Conservation (phyloP, 106 monocot genomes). For the Dendrobium nobile region DNA sequence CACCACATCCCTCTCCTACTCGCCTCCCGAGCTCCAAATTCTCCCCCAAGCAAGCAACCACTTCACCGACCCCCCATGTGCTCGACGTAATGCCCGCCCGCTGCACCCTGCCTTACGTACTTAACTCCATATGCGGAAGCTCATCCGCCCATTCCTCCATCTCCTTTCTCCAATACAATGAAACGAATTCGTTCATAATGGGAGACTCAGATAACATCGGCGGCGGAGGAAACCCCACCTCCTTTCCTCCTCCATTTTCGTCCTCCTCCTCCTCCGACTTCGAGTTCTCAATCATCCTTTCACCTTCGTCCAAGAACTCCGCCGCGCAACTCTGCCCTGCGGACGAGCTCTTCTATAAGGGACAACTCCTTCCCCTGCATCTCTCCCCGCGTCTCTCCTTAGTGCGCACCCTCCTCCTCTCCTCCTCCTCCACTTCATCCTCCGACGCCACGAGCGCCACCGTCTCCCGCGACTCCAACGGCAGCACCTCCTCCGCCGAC, state of each 20-base stretch:
- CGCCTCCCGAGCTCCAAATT: background rate
- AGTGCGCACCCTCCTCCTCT: conserved; percentile 46
- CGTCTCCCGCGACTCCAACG: conserved; percentile 6
- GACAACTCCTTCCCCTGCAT: conserved; percentile 80
- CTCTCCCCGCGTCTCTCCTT: conserved; percentile 50
- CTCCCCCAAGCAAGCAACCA: background rate
- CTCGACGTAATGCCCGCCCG: background rate
- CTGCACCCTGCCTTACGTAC: background rate
- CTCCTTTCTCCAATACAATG: too few species aligned
- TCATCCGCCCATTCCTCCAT: background rate
- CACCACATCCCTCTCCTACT: too few species aligned
- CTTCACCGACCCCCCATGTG: background rate
- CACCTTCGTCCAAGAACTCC: background rate
- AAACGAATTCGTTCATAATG: background rate
- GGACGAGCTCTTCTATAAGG: conserved; percentile 78
- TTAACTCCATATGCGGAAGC: background rate
- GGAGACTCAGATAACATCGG: background rate
- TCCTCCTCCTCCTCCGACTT: conserved; percentile 38
- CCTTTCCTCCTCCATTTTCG: background rate
- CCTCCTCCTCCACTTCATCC: conserved; percentile 1
- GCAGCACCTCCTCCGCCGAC: conserved; percentile 3
- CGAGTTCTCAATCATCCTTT: conserved; percentile 48
- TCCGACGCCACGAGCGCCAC: background rate
- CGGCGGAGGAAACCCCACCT: background rate
- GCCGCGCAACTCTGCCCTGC: conserved; percentile 51